Evolutionary conservation across 164 flowering plant species (phyloP), one percentile per base, ranked within the genome.

Genomic region (Umbilicus rupestris): DNA sequence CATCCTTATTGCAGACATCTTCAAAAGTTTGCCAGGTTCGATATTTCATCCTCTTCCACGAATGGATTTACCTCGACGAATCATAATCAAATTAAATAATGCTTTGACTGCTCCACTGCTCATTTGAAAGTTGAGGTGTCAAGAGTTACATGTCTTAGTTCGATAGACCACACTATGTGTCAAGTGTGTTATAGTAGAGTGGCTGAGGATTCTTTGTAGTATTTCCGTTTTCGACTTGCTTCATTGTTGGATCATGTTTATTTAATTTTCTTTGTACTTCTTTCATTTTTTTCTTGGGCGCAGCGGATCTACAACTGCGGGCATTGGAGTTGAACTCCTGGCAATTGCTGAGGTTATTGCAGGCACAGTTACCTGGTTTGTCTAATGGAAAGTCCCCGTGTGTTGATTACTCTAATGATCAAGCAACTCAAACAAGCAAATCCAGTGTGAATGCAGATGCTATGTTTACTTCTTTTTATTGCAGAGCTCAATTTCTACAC

Each of bases 261-360:
- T 59, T 58, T 28, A 17, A 11, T 10, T 26, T 20, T 29, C 31
- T 55, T 45, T 68, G 31, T 39, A 55, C 17, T 55, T 46, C 55
- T 6, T 33, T 39, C 49, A 20, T 66, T 20, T 6, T 62, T 37
- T 64, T 73, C 63, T 63, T 64, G 63, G 72, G 17, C 42, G 41
- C 82, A 89, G 98, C 78, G 77, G 81, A 74, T 37, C 82, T 85
- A 62, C 55, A 68, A 55, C 78, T 94, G 68, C 83, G 93, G 73
- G 87, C 88, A 39, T 68, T 91, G 72, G 87, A 94, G 73, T 73
- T 88, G 72, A 94, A 91, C 78, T 83, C 96, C 14, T 94, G 96
- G 97, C 97, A 94, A 66, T 75, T 94, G 70, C 69, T 86, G 31
- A 81, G 93, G 78, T 77, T 94, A 69, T 76, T 91, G 35, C 78